Percentiles rank a stretch among this genome's conserved stretches.
These are phyloP conservation scores for Colletotrichum eleusines DNA, from an alignment of 2,329 filamentous ascomycete genomes.

Conservation along the genomic window DNA sequence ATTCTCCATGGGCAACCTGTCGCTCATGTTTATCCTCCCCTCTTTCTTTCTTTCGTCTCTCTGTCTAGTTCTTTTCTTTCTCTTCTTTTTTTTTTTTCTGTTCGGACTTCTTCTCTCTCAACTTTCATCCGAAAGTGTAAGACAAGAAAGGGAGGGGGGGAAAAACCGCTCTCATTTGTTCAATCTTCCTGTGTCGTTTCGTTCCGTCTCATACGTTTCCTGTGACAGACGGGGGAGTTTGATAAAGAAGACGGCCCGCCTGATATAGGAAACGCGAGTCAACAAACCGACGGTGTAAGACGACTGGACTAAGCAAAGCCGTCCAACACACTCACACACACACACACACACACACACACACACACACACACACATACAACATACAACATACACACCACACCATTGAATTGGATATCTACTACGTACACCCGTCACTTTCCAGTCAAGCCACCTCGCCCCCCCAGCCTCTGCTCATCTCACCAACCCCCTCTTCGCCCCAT, in stretches of 20 bases:
- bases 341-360: neutral
- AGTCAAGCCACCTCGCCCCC: conserved; percentile 27
- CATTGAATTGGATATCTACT: neutral
- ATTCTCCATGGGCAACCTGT: neutral
- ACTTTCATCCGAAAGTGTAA: conserved; percentile 7
- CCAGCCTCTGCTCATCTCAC: neutral
- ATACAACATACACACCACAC: neutral
- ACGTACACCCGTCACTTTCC: neutral
- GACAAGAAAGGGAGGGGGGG: neutral
- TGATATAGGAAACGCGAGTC: neutral
- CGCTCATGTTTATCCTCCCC: neutral
- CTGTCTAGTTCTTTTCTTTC: neutral
- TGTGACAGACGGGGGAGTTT: neutral
- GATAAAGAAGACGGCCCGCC: neutral
- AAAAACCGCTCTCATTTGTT: conserved; percentile 3
- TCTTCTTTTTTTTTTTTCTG: neutral
- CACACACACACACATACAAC: neutral
- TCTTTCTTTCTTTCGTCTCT: neutral
- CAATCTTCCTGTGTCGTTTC: neutral
- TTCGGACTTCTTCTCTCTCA: neutral
- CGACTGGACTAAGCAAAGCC: neutral
- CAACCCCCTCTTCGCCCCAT: neutral
- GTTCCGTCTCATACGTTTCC: neutral
- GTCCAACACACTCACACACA: too few species aligned
- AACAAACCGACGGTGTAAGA: conserved; percentile 10